Evolutionary conservation across 805 yeast genomes (phyloP), one percentile per base, ranked within the genome.

Genomic region (Clavispora santaluciae): DNA sequence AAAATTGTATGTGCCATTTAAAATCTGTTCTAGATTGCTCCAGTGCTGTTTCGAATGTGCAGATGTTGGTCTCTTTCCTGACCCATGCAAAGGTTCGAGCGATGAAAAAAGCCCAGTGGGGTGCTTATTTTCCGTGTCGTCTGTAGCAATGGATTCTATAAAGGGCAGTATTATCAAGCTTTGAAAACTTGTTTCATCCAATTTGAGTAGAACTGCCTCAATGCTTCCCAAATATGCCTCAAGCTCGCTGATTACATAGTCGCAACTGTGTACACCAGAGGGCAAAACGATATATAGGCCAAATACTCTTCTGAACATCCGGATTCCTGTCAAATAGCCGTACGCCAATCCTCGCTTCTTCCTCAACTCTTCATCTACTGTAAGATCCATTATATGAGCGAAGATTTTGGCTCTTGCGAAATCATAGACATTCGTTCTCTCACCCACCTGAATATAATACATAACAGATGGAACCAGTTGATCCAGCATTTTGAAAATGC

Each of bases 341-440:
- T 84, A 84, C 0, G 87, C 90, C 40, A 84, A 56, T 46, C 79
- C 84, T 43, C 70, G 71, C 48, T 71, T 73, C 15, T 68, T 70
- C 45, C 90, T 60, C 13, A 83, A 57, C 35, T 75, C 79, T 2
- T 70, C 61, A 1, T 64, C 57, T 15, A 77, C 61, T 1, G 70
- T 59, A 6, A 65, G 46, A 0, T 77, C 64, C 48, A 83, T 50
- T n/a, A 75, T 38, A 53, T 66, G 75, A 1, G 76, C 70, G 1
- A 75, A 48, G 5, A 83, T 54, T 16, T 62, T 63, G 0, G 83
- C 71, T 41, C 79, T 41, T 0, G 78, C 55, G 33, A 66, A 59
- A 1, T 54, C 50, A 6, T 45, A 36, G 0, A 36, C 33, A 49
- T 74, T 70, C 3, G 52, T 51, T 39, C 83, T 59, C 11, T 50